Conservation (phyloP, 352 stramenopile genomes). For the Phytopythium kandeliae region DNA sequence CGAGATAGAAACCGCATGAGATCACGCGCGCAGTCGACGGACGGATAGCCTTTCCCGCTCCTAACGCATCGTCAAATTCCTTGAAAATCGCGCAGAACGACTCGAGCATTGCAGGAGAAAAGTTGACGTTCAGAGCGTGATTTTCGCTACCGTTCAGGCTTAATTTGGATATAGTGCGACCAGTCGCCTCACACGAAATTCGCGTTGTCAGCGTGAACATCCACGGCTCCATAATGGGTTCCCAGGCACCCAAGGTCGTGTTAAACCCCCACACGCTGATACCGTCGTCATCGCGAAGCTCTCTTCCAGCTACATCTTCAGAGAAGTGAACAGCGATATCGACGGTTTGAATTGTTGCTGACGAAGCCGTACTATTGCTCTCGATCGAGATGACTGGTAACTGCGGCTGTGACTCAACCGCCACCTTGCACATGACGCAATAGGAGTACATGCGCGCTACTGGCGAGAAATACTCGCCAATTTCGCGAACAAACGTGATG, state of each 20-base stretch:
- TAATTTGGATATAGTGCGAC: constrained; percentile 47
- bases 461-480: constrained; percentile 66
- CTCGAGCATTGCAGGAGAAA: constrained; percentile 60
- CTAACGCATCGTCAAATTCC: constrained; percentile 44
- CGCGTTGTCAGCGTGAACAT: constrained; percentile 45
- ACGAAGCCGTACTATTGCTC: not conserved
- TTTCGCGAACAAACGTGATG: constrained; percentile 67
- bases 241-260: constrained; percentile 62
- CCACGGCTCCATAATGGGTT: constrained; percentile 76
- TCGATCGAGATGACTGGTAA: not conserved
- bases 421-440: constrained; percentile 59
- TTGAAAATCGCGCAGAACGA: constrained; percentile 52
- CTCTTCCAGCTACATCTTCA: constrained; percentile 29
- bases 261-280: constrained; percentile 80
- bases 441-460: constrained; percentile 60
- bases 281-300: constrained; percentile 60
- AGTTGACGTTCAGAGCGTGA: constrained; percentile 63
- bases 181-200: constrained; percentile 29
- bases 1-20: constrained; percentile 76
- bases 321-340: constrained; percentile 55
- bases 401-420: constrained; percentile 18
- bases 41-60: constrained; percentile 11
- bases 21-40: constrained; percentile 59
- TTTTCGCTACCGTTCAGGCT: constrained; percentile 46
- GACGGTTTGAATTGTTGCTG: constrained; percentile 8